Evolutionary conservation across 257 asterid species (phyloP), one percentile per base, ranked within the genome.

Genomic region (Jacaranda mimosifolia): DNA sequence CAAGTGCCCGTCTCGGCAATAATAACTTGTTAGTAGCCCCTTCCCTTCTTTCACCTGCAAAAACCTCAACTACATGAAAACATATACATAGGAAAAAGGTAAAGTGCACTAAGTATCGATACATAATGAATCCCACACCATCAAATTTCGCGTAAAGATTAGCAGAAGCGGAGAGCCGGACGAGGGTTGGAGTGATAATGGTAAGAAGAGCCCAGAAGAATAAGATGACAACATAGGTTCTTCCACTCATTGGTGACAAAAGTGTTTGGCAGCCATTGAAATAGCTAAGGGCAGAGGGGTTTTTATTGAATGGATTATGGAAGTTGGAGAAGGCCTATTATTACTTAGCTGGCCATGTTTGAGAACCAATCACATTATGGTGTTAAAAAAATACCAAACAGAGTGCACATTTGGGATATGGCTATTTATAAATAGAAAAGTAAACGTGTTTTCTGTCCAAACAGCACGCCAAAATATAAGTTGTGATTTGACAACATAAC

Each of bases 201-300:
- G 91, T 85, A 77, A 92, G 97, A 17, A 86, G 73, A 68, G 90
- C 98, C 98, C 98, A 94, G 82, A 84, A 84, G 78, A 85, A 76
- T 68, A 94, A 77, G 56, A 94, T 87, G 77, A 94, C 79, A 21
- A 88, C 82, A 51, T 92, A 74, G 7, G 63, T 85, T 89, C 97
- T 90, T 66, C 77, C 93, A 76, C 86, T 90, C 98, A 90, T 93
- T 87, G 84, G 77, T 77, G 57, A 65, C 57, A 66, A 68, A 58
- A 43, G 12, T 59, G 62, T 74, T 79, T 64, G 73, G 79, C 70
- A 70, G 58, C 78, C 85, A 70, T 57, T 62, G 70, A 65, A 81
- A 42, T 56, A 38, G 63, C 39, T 66, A 9, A 26, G 55, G 21
- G 3, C 6, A 59, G n/a, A 11, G 49, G 8, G 69, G 26, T 60